phyloP scores from a whole-genome alignment of 768 basidiomycete genomes.

The Dioszegia hungarica region DNA sequence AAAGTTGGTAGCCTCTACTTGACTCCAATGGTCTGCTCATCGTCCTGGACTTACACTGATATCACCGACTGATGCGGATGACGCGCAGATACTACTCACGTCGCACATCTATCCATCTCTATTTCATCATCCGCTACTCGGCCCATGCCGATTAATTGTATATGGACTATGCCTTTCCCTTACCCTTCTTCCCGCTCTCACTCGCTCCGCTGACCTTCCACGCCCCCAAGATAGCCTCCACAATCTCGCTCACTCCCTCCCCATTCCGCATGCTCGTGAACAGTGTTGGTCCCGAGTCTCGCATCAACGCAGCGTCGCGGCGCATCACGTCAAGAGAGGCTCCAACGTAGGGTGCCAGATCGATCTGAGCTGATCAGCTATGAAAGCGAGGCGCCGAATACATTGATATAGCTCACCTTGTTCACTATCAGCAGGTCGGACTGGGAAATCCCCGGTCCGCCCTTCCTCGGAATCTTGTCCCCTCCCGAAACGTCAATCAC shows the following conservation, averaged over 20 bases:
- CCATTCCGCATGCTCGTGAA: slow-evolving; percentile 78
- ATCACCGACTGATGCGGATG: too few species aligned
- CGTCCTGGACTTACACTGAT: too few species aligned
- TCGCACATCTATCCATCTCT: too few species aligned
- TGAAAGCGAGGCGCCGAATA: neutral
- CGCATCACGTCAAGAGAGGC: slow-evolving; percentile 94
- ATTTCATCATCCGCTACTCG: too few species aligned
- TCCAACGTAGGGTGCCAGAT: slow-evolving; percentile 84
- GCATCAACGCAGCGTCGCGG: slow-evolving; percentile 86
- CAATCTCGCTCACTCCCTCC: slow-evolving; percentile 74
- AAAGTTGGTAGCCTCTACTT: too few species aligned
- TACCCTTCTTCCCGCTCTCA: slow-evolving; percentile 33
- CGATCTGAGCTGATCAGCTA: slow-evolving; percentile 59
- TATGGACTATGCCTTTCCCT: too few species aligned
- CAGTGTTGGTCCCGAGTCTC: slow-evolving; percentile 87
- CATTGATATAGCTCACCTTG: slow-evolving; percentile 63
- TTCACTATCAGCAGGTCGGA: slow-evolving; percentile 92
- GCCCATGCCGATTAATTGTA: too few species aligned
- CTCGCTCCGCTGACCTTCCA: slow-evolving; percentile 61
- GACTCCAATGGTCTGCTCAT: too few species aligned
- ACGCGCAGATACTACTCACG: too few species aligned
- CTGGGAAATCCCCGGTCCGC: slow-evolving; percentile 88
- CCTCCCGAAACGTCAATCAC: slow-evolving; percentile 63
- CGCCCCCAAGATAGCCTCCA: slow-evolving; percentile 75
- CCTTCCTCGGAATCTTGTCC: slow-evolving; percentile 97